Base-by-base conservation (phyloP, 2,329 filamentous ascomycete species). In the Leptographium wingfieldii region DNA sequence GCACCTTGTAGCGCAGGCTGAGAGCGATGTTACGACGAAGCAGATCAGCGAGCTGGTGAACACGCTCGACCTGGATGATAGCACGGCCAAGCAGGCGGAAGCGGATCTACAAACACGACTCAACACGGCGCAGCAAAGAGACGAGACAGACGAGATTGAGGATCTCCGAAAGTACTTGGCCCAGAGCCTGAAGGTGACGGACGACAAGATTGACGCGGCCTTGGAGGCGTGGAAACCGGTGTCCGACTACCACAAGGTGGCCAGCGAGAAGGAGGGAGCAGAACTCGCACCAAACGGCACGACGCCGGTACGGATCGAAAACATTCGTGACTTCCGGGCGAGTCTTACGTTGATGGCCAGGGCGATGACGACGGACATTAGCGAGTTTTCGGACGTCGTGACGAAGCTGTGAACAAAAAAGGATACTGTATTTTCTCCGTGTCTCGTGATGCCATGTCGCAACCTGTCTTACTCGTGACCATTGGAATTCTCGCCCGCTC, bases 321-420 rank as follows among this genome's bases (percentile, higher is more conserved):
- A 95, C 69, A 86, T 96, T 3, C 80, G 87, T 62, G 80, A 82
- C 35, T 96, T 87, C 80, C 95, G 94, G 78, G 84, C 88, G 0
- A 78, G 82, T 16, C 77, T 96, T 67, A 76, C 81, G 61, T 80
- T 90, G 33, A 94, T 85, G 64, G 78, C 81, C 27, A 92, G 89
- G 0, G 83, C 91, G 1, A 79, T 79, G 63, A 82, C 88, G 35
- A 85, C 81, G 68, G 87, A 94, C 65, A 72, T 97, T 60, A 86
- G 80, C 63, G 88, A 91, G 68, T 97, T 92, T 72, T 88, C 96
- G 70, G 92, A 96, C 62, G 77, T 86, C 62, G 90, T 89, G 64
- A 75, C 88, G 16, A 96, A 96, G 76, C 78, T 96, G 60, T 92
- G 22, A 43, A 27, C 22, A 14, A 56, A 33, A n/a, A 25, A 52